Base-by-base conservation (phyloP, 1,139 yeast species). In the Magnusiomyces fungicola region DNA sequence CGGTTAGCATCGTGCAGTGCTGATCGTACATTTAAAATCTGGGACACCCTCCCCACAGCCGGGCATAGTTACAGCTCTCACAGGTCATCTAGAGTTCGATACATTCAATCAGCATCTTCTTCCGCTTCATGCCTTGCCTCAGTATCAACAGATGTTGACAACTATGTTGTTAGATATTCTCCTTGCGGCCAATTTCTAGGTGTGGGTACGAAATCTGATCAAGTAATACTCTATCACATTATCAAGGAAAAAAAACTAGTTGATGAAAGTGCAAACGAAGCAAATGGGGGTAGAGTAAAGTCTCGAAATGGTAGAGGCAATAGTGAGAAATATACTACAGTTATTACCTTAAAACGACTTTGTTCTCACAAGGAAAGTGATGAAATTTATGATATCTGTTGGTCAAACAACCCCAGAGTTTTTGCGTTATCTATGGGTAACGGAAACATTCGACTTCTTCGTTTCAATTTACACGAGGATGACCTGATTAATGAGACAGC, bases 1-100 rank as follows among this genome's bases (percentile, higher is more conserved):
- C 66, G 74, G 24, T 69, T 85, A 53, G 85, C 80, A 1, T 73
- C 85, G 1, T 83, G 78, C 16, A 81, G 83, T 1, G 66, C 76
- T 47, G 86, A 81, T 55, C 65, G 64, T 5, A 62, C 62, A 42
- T 63, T 84, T 29, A 75, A 73, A 55, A 60, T 80, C 9, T 84
- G 92, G 92, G 75, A 75, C 51, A 39, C 43, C 16, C 16, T 21
- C 7, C 43, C 43, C 9, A n/a, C 29, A 6, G 29, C 19, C n/a
- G 18, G 32, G 3, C 24, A 39, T 12, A 18, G 32, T 3, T 27
- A 24, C 19, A 39, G 30, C 32, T 39, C 30, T 6, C 43, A 39
- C 10, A 21, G 29, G 14, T 23, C 43, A 3, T 39, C 43, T 7
- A 24, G 22, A 16, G 43, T 39, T 3, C 43, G 43, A 4, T 12